Conservation (phyloP, 441 rosid species). For the Syzygium malaccense region DNA sequence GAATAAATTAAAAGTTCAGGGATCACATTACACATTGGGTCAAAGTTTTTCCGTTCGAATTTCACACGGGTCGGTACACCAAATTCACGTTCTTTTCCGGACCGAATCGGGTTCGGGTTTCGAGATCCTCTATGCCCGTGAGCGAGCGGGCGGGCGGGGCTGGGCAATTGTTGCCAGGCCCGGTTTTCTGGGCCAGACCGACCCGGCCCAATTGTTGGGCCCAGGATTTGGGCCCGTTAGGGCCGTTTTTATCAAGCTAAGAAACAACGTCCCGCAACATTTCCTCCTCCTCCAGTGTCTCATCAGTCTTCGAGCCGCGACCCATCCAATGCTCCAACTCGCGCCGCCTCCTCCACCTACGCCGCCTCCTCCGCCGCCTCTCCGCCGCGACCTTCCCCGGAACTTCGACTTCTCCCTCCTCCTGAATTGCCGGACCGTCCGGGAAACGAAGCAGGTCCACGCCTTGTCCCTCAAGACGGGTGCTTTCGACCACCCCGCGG, state of each 20-base stretch:
- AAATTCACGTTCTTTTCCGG: background rate
- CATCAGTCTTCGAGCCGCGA: background rate
- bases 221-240: background rate
- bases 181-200: background rate
- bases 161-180: background rate
- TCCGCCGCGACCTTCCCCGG: background rate
- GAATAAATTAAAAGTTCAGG: background rate
- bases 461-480: slow-evolving; percentile 34
- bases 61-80: background rate
- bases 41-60: background rate
- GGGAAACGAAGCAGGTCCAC: slow-evolving; percentile 35
- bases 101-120: background rate
- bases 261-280: background rate
- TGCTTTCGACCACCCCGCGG: slow-evolving; percentile 22
- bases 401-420: slow-evolving; percentile 14
- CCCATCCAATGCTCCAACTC: background rate
- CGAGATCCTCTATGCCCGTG: background rate
- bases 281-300: background rate
- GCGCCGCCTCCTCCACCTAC: background rate
- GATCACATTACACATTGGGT: rapidly evolving
- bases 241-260: background rate
- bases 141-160: background rate
- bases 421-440: slow-evolving; percentile 19
- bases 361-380: background rate
- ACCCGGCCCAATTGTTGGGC: background rate